These are phyloP conservation scores for Candida tunisiensis DNA, from an alignment of 1,139 yeast genomes.

Conservation along the genomic window DNA sequence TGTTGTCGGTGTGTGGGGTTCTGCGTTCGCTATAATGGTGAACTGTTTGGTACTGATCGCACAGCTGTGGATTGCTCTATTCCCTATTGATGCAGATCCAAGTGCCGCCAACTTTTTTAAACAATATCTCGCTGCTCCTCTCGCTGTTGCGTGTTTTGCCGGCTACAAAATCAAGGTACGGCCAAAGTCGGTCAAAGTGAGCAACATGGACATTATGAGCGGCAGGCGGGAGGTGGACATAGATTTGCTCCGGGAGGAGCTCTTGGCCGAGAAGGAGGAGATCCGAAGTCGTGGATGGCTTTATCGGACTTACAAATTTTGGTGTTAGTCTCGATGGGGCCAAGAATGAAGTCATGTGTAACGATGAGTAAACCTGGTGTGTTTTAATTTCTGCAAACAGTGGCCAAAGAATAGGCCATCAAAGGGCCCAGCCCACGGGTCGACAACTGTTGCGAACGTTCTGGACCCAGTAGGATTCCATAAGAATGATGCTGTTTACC, in stretches of 20 bases:
- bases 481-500: too few relatives aligned
- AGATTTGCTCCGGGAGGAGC: conserved; percentile 1
- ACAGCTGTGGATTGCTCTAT: conserved; percentile 69
- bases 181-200: conserved; percentile 23
- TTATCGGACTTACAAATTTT: conserved; percentile 1
- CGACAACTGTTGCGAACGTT: too few relatives aligned
- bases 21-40: conserved; percentile 42
- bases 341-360: too few relatives aligned
- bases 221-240: conserved; percentile 4
- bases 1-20: conserved; percentile 55
- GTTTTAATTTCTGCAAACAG: too few relatives aligned
- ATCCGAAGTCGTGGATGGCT: background rate
- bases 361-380: too few relatives aligned
- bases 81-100: conserved; percentile 36
- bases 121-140: conserved; percentile 36
- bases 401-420: too few relatives aligned
- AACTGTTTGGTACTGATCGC: conserved; percentile 54
- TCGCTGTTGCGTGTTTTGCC: conserved; percentile 30
- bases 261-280: conserved; percentile 1
- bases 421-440: too few relatives aligned
- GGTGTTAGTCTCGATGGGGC: too few relatives aligned
- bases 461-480: too few relatives aligned
- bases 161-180: conserved; percentile 33
- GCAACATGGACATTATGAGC: conserved; percentile 7
- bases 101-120: conserved; percentile 34